These are phyloP conservation scores for Tulasnella sp. DNA, from an alignment of 768 basidiomycete species.

Conservation along the genomic window DNA sequence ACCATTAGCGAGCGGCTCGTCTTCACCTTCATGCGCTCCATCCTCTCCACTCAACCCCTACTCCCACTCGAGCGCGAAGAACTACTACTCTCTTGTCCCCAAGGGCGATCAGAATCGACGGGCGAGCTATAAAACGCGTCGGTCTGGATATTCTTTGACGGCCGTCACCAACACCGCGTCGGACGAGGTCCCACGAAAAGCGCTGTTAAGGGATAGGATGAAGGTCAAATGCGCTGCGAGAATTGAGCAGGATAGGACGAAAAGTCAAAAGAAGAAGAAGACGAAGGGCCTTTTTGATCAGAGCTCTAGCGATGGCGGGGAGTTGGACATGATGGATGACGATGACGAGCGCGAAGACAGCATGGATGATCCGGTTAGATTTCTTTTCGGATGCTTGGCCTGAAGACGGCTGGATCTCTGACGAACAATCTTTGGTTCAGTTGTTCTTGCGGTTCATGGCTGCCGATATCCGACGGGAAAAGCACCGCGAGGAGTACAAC, in stretches of 20 bases:
- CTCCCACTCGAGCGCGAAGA: neutral
- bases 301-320: constrained; percentile 2
- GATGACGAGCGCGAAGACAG: constrained; percentile 9
- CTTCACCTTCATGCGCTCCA: constrained; percentile 10
- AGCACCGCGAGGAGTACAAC: neutral
- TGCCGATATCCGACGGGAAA: constrained; percentile 3
- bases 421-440: neutral
- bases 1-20: neutral
- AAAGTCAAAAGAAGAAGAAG: neutral
- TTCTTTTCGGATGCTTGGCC: neutral
- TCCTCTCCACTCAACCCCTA: constrained; percentile 11
- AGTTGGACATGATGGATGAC: constrained; percentile 12
- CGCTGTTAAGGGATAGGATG: constrained; percentile 15
- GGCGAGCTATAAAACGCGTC: constrained; percentile 8
- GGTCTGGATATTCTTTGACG: neutral
- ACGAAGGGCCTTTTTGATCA: neutral
- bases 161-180: neutral
- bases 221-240: constrained; percentile 12
- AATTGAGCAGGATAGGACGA: constrained; percentile 9
- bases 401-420: neutral
- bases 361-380: constrained; percentile 10
- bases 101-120: neutral
- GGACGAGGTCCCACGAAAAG: constrained; percentile 10
- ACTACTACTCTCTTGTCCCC: neutral
- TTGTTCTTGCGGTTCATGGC: constrained; percentile 9